These are phyloP conservation scores for Pneumocystis wakefieldiae DNA, from an alignment of 1,139 yeast genomes.

Conservation along the genomic window DNA sequence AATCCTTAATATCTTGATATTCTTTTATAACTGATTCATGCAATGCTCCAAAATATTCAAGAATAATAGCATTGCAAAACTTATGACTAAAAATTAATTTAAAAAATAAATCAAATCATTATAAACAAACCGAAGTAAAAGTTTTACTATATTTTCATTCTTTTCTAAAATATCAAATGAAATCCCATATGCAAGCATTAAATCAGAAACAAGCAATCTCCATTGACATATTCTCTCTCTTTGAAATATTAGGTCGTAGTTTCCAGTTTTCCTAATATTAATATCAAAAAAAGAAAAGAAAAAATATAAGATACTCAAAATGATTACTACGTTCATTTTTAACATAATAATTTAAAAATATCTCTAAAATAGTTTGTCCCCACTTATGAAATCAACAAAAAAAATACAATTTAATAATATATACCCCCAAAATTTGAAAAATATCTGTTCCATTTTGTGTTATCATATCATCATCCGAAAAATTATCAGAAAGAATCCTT, in stretches of 20 bases:
- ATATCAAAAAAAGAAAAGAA: background rate
- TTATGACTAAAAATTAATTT: background rate
- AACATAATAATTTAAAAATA: background rate
- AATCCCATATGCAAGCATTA: background rate
- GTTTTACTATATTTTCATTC: background rate
- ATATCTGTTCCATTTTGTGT: background rate
- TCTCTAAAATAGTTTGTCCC: background rate
- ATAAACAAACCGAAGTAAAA: background rate
- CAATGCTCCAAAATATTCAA: constrained; percentile 25
- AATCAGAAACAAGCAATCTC: background rate
- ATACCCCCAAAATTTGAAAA: background rate
- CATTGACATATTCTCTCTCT: background rate
- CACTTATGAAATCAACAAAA: background rate
- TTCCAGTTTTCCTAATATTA: background rate
- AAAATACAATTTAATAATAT: background rate
- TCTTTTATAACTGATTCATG: constrained; percentile 17
- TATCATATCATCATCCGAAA: background rate
- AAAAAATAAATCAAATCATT: background rate
- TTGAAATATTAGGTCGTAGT: background rate
- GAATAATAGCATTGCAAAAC: constrained; percentile 30
- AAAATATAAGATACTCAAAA: background rate
- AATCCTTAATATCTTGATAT: constrained; percentile 11
- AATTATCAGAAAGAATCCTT: background rate
- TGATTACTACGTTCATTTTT: background rate
- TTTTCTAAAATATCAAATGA: background rate